Base-by-base conservation (phyloP, 148 eudicot genomes). In the Heliosperma pusillum region DNA sequence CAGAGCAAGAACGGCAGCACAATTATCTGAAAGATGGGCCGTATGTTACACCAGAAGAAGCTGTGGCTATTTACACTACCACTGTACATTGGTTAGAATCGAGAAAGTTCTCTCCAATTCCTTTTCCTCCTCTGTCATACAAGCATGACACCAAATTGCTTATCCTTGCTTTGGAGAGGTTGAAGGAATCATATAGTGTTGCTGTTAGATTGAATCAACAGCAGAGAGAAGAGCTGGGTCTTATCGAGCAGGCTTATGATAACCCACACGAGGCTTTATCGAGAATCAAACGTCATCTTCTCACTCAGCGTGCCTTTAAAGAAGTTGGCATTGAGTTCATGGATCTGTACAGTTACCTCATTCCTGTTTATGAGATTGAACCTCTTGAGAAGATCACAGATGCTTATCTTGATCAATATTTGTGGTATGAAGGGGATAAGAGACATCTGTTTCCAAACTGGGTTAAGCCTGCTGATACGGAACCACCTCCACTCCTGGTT, bases 401-500 rank as follows among this genome's bases (percentile, higher is more conserved):
- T 88, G 98, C 98, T 36, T 95, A 95, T 83, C 87, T 95, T 66
- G 98, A 95, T 76, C 98, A 95, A 73, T 95, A 95, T 81, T 81
- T 95, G 74, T 95, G 98, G 98, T 95, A 90, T 89, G 98, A 95
- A 84, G 98, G 98, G 76, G 98, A 95, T 78, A 92, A 90, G 69
- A 94, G 98, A 47, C 96, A 92, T 85, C 89, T 95, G 61, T 95
- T 95, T 76, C 98, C 98, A 0, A 95, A 92, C 75, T 95, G 98
- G 98, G 95, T 95, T 65, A 95, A 95, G 81, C 98, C 98, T 75
- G 98, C 98, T 33, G 98, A 95, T 85, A 92, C 98, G n/a, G 98
- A 95, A 87, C 98, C 98, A 33, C 98, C 98, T 24, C 98, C 98
- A 4, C 87, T 95, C n/a, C 76, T 96, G 72, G 99, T 92, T 29